Evolutionary conservation across 2,329 filamentous ascomycete genomes (phyloP).

Genomic region (Tothia fuscella): DNA sequence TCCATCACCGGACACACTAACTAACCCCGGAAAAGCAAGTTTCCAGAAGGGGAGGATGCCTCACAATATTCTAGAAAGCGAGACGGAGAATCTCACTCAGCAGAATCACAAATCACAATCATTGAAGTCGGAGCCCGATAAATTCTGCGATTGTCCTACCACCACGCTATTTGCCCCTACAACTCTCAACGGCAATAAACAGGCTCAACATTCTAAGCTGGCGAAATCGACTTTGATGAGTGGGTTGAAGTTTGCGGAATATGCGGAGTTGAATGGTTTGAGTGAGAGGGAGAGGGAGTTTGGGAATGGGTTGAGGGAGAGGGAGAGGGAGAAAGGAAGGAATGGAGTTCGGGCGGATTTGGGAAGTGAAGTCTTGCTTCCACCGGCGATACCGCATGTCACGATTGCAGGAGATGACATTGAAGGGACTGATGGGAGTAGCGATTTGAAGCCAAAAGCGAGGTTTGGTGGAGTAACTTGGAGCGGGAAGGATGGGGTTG

Average conservation of each 20-base stretch:
- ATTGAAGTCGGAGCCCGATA: no score
- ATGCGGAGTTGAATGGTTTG: conserved; percentile 15
- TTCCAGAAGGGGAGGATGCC: no score
- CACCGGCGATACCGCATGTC: neutral
- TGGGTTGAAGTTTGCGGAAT: conserved; percentile 14
- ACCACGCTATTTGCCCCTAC: conserved; percentile 1
- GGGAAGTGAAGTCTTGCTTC: neutral
- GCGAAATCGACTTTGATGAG: conserved; percentile 41
- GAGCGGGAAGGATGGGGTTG: conserved; percentile 28
- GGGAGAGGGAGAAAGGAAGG: neutral
- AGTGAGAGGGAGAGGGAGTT: neutral
- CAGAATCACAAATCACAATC: no score
- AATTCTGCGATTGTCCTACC: no score
- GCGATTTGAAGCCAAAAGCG: conserved; percentile 5
- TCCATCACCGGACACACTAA: no score
- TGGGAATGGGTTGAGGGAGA: neutral
- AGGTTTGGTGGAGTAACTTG: conserved; percentile 1
- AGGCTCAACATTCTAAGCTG: conserved; percentile 36
- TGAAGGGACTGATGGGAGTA: conserved; percentile 3
- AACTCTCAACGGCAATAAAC: conserved; percentile 17
- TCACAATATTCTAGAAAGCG: no score
- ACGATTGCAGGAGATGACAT: neutral
- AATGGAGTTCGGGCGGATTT: neutral
- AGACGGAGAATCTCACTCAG: no score
- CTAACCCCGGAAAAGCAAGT: no score